phyloP scores from a whole-genome alignment of 23 red algal species.

The Agarophyton chilense region DNA sequence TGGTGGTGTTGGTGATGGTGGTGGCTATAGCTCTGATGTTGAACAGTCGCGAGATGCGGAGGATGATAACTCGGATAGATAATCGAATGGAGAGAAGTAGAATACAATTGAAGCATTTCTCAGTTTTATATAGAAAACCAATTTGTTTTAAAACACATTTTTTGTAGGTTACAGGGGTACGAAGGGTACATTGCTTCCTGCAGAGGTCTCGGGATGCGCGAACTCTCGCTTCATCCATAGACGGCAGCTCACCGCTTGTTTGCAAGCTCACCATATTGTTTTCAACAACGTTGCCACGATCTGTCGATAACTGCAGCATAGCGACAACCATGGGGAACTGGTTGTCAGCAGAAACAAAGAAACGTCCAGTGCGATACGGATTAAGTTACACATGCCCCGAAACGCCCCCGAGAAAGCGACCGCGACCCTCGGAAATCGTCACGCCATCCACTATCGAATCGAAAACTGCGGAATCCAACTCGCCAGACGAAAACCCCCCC shows the following conservation, averaged over 20 bases:
- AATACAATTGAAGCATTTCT: too few relatives aligned
- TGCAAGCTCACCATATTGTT: neutral
- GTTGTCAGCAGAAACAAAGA: neutral
- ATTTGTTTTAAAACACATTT: too few relatives aligned
- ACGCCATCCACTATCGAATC: conserved; percentile 26
- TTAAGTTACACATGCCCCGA: conserved; percentile 8
- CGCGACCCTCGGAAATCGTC: neutral
- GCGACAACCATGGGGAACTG: conserved; percentile 14
- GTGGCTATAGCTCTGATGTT: neutral
- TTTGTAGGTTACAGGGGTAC: too few relatives aligned
- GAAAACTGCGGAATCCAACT: conserved; percentile 1
- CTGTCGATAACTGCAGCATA: too few relatives aligned
- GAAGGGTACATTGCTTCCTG: too few relatives aligned
- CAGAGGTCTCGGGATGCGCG: too few relatives aligned
- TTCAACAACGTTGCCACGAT: neutral
- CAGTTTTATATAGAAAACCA: too few relatives aligned
- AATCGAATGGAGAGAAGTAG: too few relatives aligned
- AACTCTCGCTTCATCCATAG: too few relatives aligned
- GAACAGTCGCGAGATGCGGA: neutral
- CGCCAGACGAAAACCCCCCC: neutral
- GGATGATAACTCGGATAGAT: neutral
- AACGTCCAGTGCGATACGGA: conserved; percentile 6
- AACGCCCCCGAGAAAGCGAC: neutral
- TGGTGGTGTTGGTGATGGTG: neutral
- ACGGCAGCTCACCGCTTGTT: too few relatives aligned